Conservation (phyloP, 768 basidiomycete genomes). For the Leccinum fibrillosum region DNA sequence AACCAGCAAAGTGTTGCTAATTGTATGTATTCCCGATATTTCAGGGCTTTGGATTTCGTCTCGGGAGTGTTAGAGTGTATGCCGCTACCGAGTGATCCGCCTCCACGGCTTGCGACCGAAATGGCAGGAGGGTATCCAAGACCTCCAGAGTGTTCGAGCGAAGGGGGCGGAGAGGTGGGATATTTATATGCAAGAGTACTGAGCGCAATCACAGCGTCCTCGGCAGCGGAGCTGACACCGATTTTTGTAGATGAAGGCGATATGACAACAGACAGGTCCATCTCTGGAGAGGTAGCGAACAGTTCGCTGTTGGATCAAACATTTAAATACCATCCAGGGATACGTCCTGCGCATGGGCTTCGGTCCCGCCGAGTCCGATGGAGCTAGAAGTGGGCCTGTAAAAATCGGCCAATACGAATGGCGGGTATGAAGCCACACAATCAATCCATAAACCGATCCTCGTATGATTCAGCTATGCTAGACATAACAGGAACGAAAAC, state of each 20-base stretch:
- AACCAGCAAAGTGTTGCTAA: slow-evolving; percentile 53
- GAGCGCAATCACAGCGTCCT: slow-evolving; percentile 2
- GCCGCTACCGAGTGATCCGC: neutral
- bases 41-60: slow-evolving; percentile 6
- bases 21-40: slow-evolving; percentile 37
- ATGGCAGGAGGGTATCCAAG: neutral
- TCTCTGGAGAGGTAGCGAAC: neutral
- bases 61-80: neutral
- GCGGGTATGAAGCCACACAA: neutral
- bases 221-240: neutral
- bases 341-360: neutral
- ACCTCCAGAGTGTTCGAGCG: slow-evolving; percentile 1
- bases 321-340: slow-evolving; percentile 2
- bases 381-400: neutral
- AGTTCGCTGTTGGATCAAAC: neutral
- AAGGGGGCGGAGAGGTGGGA: neutral
- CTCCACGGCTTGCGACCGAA: neutral
- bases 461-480: neutral
- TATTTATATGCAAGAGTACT: neutral
- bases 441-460: neutral
- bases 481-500: neutral
- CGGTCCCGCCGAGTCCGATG: neutral
- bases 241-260: neutral
- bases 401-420: neutral
- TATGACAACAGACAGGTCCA: neutral